phyloP scores from a whole-genome alignment of 306 rosid genomes.

The Arachis hypogaea region DNA sequence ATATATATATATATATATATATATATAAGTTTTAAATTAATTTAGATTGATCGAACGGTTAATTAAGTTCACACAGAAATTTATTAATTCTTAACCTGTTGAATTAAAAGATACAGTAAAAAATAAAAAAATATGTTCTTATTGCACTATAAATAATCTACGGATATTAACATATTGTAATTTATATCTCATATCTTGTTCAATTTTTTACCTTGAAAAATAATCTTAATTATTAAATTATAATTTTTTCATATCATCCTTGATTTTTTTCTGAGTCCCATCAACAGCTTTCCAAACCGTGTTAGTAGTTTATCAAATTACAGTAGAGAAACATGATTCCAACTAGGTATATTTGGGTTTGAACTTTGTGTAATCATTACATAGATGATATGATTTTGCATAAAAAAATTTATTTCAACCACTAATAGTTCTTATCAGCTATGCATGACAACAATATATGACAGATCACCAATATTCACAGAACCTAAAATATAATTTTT shows the following conservation, averaged over 20 bases:
- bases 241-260: background rate
- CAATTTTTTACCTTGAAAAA: background rate
- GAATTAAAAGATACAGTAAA: no score
- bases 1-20: no score
- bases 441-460: constrained; percentile 34
- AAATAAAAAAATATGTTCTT: no score
- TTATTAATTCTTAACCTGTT: no score
- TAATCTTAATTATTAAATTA: no score
- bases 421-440: constrained; percentile 31
- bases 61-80: no score
- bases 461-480: constrained; percentile 43
- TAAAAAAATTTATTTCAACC: constrained; percentile 35
- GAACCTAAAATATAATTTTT: constrained; percentile 26
- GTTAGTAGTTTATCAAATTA: constrained; percentile 43
- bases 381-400: constrained; percentile 45
- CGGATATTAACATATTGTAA: no score
- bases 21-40: no score
- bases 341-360: constrained; percentile 45
- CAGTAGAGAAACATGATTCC: constrained; percentile 43
- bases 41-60: no score
- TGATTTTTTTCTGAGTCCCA: constrained; percentile 1
- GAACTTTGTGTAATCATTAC: constrained; percentile 41
- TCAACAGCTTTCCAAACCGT: constrained; percentile 13
- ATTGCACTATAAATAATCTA: no score
- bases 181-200: no score